A percentile compares a stretch with the other conserved stretches of the same genome.
Conservation (phyloP, 2,329 filamentous ascomycete species). For the Colletotrichum sp. region DNA sequence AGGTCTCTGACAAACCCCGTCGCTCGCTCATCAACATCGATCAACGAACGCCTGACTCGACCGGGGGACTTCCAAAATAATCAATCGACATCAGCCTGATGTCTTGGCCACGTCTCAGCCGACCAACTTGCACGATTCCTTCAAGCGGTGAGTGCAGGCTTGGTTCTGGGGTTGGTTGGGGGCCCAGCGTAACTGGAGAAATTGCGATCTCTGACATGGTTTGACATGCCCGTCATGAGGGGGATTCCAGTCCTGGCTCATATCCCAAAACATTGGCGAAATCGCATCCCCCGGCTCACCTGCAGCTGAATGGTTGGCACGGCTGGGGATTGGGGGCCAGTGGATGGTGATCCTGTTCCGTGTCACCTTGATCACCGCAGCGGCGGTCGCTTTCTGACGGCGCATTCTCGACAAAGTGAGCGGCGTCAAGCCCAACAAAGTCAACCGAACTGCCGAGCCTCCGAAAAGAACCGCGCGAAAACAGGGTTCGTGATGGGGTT, state of each 20-base stretch:
- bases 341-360: neutral
- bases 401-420: neutral
- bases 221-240: neutral
- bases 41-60: neutral
- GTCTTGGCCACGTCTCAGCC: neutral
- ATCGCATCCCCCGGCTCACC: neutral
- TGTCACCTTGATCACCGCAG: neutral
- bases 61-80: neutral
- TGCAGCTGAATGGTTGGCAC: constrained; percentile 5
- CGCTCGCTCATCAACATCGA: constrained; percentile 5
- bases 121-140: neutral
- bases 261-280: neutral
- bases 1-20: neutral
- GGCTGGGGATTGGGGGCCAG: neutral
- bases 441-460: neutral
- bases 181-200: constrained; percentile 1
- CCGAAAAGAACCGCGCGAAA: neutral
- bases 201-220: neutral
- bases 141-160: neutral
- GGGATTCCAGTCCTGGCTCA: neutral
- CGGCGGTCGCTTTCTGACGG: neutral
- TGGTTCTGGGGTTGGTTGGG: neutral
- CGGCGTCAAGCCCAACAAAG: neutral
- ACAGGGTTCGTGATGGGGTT: constrained; percentile 19
- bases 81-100: neutral